phyloP scores from a whole-genome alignment of 257 asterid genomes.

The Dorcoceras hygrometricum region DNA sequence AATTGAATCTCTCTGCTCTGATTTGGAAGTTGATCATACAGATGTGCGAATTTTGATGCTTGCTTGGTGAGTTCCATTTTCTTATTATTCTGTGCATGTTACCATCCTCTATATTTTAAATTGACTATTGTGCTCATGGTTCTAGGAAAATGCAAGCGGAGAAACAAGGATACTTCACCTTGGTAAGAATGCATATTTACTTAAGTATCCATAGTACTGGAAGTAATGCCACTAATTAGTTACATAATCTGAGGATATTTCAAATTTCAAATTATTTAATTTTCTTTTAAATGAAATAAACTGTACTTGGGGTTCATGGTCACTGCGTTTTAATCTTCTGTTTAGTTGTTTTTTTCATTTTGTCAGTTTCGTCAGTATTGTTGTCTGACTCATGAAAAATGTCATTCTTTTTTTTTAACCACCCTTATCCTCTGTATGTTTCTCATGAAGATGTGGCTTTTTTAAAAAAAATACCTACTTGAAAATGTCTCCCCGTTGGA shows the following conservation, averaged over 20 bases:
- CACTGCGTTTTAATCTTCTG: neutral
- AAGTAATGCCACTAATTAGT: neutral
- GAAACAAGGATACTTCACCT: slow-evolving; percentile 89
- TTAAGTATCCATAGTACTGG: slow-evolving; percentile 6
- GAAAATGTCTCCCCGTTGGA: slow-evolving; percentile 9
- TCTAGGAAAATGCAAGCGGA: slow-evolving; percentile 89
- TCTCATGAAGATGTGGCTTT: neutral
- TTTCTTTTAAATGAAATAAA: neutral
- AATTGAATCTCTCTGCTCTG: slow-evolving; percentile 78
- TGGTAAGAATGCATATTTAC: slow-evolving; percentile 42
- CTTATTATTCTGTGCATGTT: slow-evolving; percentile 7
- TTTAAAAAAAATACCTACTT: neutral
- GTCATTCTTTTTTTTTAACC: neutral
- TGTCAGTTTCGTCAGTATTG: neutral
- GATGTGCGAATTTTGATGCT: slow-evolving; percentile 83
- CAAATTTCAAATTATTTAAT: neutral
- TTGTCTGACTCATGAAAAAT: neutral
- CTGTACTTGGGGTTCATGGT: neutral
- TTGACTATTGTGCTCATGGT: slow-evolving; percentile 28
- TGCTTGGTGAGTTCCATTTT: slow-evolving; percentile 65
- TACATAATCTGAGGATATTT: neutral
- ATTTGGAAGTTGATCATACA: slow-evolving; percentile 69
- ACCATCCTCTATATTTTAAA: slow-evolving; percentile 13
- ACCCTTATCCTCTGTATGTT: neutral
- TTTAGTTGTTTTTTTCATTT: neutral